Evolutionary conservation across 768 basidiomycete genomes (phyloP).

Genomic region (Kwoniella dejecticola): DNA sequence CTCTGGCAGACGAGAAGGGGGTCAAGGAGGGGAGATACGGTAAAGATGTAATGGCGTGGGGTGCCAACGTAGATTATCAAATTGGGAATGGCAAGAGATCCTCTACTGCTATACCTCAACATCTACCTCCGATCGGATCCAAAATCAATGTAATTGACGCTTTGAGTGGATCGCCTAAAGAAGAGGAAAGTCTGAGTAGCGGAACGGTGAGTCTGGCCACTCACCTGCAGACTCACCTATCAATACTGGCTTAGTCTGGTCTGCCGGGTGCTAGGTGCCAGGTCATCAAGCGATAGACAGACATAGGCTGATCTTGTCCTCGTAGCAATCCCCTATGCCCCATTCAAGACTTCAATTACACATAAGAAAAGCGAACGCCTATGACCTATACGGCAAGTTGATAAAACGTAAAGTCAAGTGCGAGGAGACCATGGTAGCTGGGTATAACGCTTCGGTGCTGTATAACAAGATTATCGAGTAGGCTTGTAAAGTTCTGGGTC

Average conservation of each 20-base stretch:
- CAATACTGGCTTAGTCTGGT: no score
- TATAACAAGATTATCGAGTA: constrained; percentile 56
- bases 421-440: constrained; percentile 55
- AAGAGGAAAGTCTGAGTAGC: constrained; percentile 41
- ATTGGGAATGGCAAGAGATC: constrained; percentile 57
- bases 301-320: not conserved
- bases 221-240: no score
- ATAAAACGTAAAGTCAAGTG: constrained; percentile 51
- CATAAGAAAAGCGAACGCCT: constrained; percentile 42
- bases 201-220: constrained; percentile 43
- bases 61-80: constrained; percentile 54
- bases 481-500: not conserved
- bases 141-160: constrained; percentile 13
- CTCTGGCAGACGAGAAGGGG: constrained; percentile 56
- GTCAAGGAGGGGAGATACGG: constrained; percentile 51
- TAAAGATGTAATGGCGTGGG: constrained; percentile 56
- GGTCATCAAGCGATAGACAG: no score
- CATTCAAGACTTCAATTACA: constrained; percentile 56
- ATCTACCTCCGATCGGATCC: constrained; percentile 52
- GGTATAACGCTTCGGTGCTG: constrained; percentile 54
- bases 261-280: no score
- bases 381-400: constrained; percentile 48
- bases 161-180: not conserved
- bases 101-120: constrained; percentile 57
- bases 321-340: constrained; percentile 55